Evolutionary conservation across 495 filamentous ascomycete genomes (phyloP).

Genomic region (Talaromyces ruber): DNA sequence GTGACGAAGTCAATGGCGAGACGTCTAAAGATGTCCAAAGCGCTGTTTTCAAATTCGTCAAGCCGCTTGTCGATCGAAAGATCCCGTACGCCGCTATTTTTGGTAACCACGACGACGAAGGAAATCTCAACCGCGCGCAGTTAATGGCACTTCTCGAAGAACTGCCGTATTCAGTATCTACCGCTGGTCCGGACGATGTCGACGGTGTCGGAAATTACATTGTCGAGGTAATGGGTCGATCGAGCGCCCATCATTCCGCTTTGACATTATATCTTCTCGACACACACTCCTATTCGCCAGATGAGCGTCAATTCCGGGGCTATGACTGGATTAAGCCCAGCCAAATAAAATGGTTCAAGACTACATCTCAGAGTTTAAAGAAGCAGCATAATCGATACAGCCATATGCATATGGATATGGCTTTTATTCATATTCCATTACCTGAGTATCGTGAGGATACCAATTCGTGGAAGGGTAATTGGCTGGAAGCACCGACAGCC

Average conservation of each 20-base stretch:
- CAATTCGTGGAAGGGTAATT: constrained; percentile 50
- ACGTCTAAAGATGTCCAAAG: constrained; percentile 86
- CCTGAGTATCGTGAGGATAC: constrained; percentile 66
- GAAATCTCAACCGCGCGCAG: constrained; percentile 60
- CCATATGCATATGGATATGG: constrained; percentile 89
- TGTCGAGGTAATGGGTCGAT: constrained; percentile 79
- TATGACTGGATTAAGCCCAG: constrained; percentile 95
- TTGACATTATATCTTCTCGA: constrained; percentile 91
- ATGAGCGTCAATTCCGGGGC: constrained; percentile 74
- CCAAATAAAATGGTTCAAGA: constrained; percentile 91
- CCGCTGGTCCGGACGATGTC: constrained; percentile 70
- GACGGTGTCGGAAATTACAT: constrained; percentile 93
- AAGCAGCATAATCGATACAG: constrained; percentile 73
- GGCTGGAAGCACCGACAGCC: constrained; percentile 73
- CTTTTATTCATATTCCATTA: constrained; percentile 95
- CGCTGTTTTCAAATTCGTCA: constrained; percentile 89
- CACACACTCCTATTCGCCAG: constrained; percentile 85
- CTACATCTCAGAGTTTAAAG: constrained; percentile 58
- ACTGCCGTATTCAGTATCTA: constrained; percentile 81
- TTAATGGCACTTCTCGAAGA: constrained; percentile 80
- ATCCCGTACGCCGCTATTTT: constrained; percentile 93
- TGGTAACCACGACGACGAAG: constrained; percentile 96
- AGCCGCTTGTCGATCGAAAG: constrained; percentile 73
- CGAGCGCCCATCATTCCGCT: constrained; percentile 72
- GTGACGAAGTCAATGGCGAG: constrained; percentile 94